phyloP scores from a whole-genome alignment of 1,284 basidiomycete species.

The Rhodotorula sp. region DNA sequence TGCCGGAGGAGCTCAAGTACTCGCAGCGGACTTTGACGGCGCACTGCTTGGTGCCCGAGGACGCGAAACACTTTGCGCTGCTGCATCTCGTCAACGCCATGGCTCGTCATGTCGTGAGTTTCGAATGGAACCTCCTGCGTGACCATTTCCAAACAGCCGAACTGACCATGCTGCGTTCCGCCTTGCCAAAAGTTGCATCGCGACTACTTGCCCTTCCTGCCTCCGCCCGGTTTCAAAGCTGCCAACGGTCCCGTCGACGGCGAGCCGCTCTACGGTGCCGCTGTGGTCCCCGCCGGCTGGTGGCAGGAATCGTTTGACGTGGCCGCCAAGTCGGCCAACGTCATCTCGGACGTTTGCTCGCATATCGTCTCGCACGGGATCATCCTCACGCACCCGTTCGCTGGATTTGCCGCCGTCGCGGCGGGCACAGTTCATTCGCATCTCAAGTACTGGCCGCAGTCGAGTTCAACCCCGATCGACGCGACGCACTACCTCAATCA shows the following conservation, averaged over 20 bases:
- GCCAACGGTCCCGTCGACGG: slow-evolving; percentile 40
- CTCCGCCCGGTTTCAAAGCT: slow-evolving; percentile 38
- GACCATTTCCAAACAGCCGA: no score
- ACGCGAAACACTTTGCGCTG: slow-evolving; percentile 36
- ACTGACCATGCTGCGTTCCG: not conserved
- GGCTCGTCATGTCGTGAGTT: slow-evolving; percentile 27
- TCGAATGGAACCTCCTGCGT: no score
- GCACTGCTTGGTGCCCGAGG: slow-evolving; percentile 34
- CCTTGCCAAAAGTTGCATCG: slow-evolving; percentile 30
- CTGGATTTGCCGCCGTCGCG: slow-evolving; percentile 37
- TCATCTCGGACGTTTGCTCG: slow-evolving; percentile 35
- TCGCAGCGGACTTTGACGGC: slow-evolving; percentile 36
- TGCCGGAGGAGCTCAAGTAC: slow-evolving; percentile 34
- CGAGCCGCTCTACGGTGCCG: slow-evolving; percentile 36
- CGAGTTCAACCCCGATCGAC: slow-evolving; percentile 7
- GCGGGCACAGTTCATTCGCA: slow-evolving; percentile 39
- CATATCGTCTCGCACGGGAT: slow-evolving; percentile 33
- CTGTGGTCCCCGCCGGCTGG: slow-evolving; percentile 23
- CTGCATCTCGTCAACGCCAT: slow-evolving; percentile 37
- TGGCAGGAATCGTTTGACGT: slow-evolving; percentile 38
- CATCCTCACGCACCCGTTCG: slow-evolving; percentile 40
- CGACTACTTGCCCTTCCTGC: slow-evolving; percentile 44
- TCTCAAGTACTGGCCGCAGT: slow-evolving; percentile 39
- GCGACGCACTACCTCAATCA: slow-evolving; percentile 29
- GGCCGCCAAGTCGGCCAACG: slow-evolving; percentile 25